These are phyloP conservation scores for Murraya koenigii DNA, from an alignment of 345 rosid genomes.

Conservation along the genomic window DNA sequence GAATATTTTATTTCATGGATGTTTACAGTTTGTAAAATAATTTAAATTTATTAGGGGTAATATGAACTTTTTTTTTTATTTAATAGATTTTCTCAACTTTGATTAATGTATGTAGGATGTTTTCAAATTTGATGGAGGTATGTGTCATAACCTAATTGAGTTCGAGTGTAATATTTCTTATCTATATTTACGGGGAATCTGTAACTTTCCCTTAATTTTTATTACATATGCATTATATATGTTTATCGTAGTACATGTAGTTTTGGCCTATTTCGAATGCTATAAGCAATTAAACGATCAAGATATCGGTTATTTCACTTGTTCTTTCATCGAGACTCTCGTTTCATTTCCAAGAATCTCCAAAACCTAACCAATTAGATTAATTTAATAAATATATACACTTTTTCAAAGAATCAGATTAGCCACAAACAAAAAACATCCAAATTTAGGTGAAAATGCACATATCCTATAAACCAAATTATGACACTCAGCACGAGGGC, in stretches of 20 bases:
- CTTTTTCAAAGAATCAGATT: not conserved
- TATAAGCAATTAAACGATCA: slow-evolving; percentile 17
- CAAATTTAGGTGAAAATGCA: slow-evolving; percentile 14
- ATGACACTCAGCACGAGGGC: slow-evolving; percentile 27
- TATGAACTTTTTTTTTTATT: no score
- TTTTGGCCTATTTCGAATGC: not conserved
- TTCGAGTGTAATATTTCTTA: no score
- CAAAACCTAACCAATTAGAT: not conserved
- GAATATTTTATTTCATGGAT: no score
- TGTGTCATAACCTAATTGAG: no score
- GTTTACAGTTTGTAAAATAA: no score
- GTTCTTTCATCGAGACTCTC: slow-evolving; percentile 17
- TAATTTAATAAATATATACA: not conserved
- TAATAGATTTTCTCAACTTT: no score
- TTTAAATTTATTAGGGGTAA: no score
- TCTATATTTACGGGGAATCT: no score
- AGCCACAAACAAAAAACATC: not conserved
- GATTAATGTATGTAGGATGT: no score
- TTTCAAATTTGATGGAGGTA: no score
- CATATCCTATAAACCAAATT: slow-evolving; percentile 24
- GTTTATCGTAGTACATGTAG: not conserved
- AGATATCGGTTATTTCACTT: slow-evolving; percentile 19
- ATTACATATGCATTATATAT: not conserved
- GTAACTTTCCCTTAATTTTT: no score
- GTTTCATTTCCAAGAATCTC: slow-evolving; percentile 28